phyloP scores from a whole-genome alignment of 2,329 filamentous ascomycete genomes.

The Fusarium goolgardi region DNA sequence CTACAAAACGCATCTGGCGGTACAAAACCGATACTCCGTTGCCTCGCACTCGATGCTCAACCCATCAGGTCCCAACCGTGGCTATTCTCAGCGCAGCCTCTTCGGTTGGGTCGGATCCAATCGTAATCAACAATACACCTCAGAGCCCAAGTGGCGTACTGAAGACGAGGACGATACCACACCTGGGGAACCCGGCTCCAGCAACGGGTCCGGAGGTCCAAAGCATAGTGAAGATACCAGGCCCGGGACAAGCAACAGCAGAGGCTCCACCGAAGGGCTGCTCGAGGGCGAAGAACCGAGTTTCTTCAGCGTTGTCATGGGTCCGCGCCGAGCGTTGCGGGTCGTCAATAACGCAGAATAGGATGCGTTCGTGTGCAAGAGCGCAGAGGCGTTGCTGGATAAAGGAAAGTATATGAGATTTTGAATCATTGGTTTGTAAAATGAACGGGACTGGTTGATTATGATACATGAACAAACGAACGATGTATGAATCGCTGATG shows the following conservation, averaged over 20 bases:
- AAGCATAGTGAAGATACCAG: conserved; percentile 46
- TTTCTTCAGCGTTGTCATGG: conserved; percentile 76
- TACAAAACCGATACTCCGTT: conserved; percentile 67
- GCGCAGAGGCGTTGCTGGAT: conserved; percentile 1
- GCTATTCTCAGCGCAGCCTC: conserved; percentile 41
- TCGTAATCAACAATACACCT: conserved; percentile 35
- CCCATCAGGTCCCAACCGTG: conserved; percentile 33
- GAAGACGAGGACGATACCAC: conserved; percentile 43
- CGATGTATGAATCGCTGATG: conserved; percentile 23
- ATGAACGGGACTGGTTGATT: conserved; percentile 4
- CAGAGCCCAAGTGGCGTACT: conserved; percentile 50
- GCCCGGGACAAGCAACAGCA: conserved; percentile 44
- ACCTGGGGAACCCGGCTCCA: conserved; percentile 40
- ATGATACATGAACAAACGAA: conserved; percentile 31
- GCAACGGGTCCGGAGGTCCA: conserved; percentile 37
- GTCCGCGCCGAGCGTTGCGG: conserved; percentile 74
- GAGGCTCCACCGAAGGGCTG: conserved; percentile 62
- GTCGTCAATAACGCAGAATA: conserved; percentile 69
- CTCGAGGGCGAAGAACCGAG: conserved; percentile 73
- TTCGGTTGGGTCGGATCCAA: conserved; percentile 52
- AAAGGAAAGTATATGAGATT: conserved; percentile 5
- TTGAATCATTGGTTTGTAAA: conserved; percentile 6
- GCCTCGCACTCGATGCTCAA: conserved; percentile 56
- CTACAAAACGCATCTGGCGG: conserved; percentile 76
- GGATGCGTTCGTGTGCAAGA: not conserved